A percentile compares a stretch with the other conserved stretches of the same genome.
Evolutionary conservation across 768 basidiomycete genomes (phyloP).

Genomic region (Nevesoporus exiguus): DNA sequence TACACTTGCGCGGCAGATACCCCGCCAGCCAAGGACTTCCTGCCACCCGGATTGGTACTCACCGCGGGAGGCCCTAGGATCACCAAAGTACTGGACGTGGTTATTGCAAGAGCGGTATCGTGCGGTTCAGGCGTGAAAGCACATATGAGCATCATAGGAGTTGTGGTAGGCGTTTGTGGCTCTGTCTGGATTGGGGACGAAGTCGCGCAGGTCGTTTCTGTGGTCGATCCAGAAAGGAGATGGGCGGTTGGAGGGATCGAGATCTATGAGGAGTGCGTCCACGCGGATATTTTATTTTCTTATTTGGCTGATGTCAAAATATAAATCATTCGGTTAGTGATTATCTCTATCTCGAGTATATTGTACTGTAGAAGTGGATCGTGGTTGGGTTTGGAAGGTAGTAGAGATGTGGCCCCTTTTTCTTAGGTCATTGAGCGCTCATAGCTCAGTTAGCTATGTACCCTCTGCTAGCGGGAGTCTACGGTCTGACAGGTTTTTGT

Average conservation of each 20-base stretch:
- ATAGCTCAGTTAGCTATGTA: background rate
- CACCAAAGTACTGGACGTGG: conserved; percentile 43
- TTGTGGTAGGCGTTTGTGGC: conserved; percentile 44
- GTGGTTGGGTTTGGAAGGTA: background rate
- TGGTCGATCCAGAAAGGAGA: conserved; percentile 30
- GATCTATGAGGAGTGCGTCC: conserved; percentile 40
- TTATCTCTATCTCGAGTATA: background rate
- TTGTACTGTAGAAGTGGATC: background rate
- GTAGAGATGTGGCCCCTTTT: background rate
- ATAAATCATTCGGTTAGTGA: conserved; percentile 32
- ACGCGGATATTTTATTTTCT: background rate
- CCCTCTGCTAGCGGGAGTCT: background rate
- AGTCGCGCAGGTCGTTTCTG: conserved; percentile 33
- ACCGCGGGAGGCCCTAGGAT: conserved; percentile 55
- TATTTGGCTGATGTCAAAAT: conserved; percentile 8
- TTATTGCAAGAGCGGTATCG: conserved; percentile 43
- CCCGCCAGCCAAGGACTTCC: conserved; percentile 28
- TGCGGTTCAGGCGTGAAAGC: conserved; percentile 37
- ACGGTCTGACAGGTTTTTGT: background rate
- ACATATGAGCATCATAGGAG: conserved; percentile 25
- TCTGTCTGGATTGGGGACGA: conserved; percentile 39
- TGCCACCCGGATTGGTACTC: conserved; percentile 42
- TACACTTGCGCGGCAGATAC: conserved; percentile 42
- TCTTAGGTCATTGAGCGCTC: background rate
- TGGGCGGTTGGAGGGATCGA: conserved; percentile 40